Base-by-base conservation (phyloP, 257 asterid species). In the Eucommia ulmoides region DNA sequence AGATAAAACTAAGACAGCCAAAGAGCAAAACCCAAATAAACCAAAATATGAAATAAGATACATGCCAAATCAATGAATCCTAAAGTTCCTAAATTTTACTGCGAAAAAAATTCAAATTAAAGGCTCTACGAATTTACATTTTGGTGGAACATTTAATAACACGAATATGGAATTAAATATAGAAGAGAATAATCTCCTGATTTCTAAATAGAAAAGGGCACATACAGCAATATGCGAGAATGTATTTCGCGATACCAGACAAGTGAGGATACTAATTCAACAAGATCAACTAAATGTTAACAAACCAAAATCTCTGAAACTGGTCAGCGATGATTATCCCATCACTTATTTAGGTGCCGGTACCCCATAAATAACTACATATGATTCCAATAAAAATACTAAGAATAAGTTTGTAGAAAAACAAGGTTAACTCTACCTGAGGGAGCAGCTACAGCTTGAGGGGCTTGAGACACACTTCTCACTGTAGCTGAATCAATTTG, bases 41-140 rank as follows among this genome's bases (percentile, higher is more conserved):
- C n/a, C 58, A 84, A 95, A 84, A 67, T 82, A 52, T 49, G 79
- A 64, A 66, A 74, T 69, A 71, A 85, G 61, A 35, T 4, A 35
- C 38, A 6, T 15, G n/a, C 2, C 11, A 15, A 35, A 2, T 6
- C n/a, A 0, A 0, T 6, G 44, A 35, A 18, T 1, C 2, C 11
- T 15, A 35, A 10, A 29, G 44, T 10, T 2, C 44, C 11, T 35
- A 35, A 14, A 6, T 35, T 35, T 18, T 35, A 11, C 3, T 2
- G 2, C 3, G 3, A 35, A 6, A 18, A 3, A 3, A 35, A 10
- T 10, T 15, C 44, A 35, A 35, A 26, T 12, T 4, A 26, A n/a
- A n/a, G n/a, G n/a, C n/a, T n/a, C 12, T 26, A 26, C 38, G 3
- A 35, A 35, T 35, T 35, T 1, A 2, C 11, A 35, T 10, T 3